These are phyloP conservation scores for Dioscorea cayenensis DNA, from an alignment of 116 monocot species.

Conservation along the genomic window DNA sequence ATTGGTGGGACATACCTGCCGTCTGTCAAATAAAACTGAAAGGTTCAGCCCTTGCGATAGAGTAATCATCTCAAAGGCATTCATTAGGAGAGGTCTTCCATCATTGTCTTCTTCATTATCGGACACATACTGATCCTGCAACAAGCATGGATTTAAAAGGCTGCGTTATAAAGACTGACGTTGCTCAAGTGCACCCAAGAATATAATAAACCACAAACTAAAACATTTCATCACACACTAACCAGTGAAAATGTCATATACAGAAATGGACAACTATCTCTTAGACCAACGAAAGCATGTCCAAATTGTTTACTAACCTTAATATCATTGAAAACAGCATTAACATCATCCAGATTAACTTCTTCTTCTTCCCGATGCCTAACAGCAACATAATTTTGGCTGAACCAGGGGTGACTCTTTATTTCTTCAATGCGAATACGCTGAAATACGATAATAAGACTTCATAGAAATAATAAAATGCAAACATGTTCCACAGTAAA, in stretches of 20 bases:
- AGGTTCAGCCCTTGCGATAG: conserved; percentile 88
- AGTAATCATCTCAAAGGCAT: conserved; percentile 94
- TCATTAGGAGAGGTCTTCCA: conserved; percentile 56
- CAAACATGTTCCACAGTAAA: conserved; percentile 13
- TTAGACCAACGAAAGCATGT: background rate
- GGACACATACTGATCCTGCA: conserved; percentile 77
- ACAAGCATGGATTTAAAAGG: background rate
- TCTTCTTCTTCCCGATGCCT: conserved; percentile 57
- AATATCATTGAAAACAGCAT: conserved; percentile 91
- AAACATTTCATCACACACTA: too few species aligned
- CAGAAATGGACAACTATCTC: background rate
- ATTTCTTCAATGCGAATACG: conserved; percentile 73
- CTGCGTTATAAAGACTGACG: background rate
- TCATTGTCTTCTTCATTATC: conserved; percentile 46
- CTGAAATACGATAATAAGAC: conserved; percentile 15
- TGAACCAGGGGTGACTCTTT: conserved; percentile 78
- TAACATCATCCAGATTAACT: conserved; percentile 73
- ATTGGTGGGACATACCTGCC: conserved; percentile 41
- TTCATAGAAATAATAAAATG: background rate
- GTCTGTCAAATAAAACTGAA: conserved; percentile 79
- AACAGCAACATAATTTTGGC: conserved; percentile 52
- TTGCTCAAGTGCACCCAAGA: too few species aligned
- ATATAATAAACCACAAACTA: too few species aligned
- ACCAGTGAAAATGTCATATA: too few species aligned
- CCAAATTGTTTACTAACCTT: conserved; percentile 46